Conservation (phyloP, 306 rosid genomes). For the Prunus persica region DNA sequence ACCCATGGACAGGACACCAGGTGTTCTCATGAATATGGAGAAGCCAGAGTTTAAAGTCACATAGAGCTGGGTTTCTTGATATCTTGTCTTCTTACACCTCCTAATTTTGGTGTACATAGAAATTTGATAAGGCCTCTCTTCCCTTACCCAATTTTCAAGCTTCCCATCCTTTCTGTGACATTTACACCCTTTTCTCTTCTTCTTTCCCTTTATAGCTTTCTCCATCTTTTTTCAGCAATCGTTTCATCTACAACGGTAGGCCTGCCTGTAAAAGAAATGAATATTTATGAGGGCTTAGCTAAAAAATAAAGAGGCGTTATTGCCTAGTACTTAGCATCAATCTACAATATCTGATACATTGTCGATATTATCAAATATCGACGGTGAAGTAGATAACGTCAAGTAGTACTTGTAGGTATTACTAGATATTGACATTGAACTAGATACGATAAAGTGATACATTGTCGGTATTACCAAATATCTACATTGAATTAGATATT, state of each 20-base stretch:
- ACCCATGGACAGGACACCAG: neutral
- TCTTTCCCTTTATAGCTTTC: slow-evolving; percentile 18
- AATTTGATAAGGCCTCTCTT: neutral
- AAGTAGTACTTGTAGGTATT: no score
- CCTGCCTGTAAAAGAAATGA: slow-evolving; percentile 17
- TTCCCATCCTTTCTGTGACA: neutral
- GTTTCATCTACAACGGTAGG: slow-evolving; percentile 1
- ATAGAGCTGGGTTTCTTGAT: no score
- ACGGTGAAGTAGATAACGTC: no score
- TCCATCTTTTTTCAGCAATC: slow-evolving; percentile 21
- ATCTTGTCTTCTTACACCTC: neutral
- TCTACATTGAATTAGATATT: neutral
- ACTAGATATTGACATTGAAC: no score
- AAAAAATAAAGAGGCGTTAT: no score
- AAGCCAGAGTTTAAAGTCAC: neutral
- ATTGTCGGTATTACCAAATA: no score
- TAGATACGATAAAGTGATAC: no score
- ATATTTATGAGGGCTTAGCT: neutral
- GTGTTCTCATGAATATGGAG: neutral
- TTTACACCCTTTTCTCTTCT: neutral
- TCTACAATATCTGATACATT: neutral
- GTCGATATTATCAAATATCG: neutral
- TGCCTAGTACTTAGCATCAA: no score
- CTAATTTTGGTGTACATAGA: neutral
- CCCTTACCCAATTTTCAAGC: neutral